Evolutionary conservation across 1,284 basidiomycete species (phyloP).

Genomic region (Ustilago crameri): DNA sequence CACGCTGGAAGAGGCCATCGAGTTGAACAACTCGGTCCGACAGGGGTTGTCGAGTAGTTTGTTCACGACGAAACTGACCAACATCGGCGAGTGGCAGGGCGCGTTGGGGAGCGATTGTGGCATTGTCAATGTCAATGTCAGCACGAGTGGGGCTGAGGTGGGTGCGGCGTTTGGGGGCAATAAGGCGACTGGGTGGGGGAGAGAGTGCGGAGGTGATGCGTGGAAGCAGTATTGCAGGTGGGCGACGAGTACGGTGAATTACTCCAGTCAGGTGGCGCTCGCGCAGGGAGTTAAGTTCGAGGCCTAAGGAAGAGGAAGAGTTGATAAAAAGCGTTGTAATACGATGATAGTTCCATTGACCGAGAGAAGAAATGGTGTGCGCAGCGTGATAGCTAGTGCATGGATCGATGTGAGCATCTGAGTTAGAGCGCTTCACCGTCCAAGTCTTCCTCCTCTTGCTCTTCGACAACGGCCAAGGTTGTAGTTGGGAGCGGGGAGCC

Average conservation of each 20-base stretch:
- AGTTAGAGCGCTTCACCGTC: conserved; percentile 30
- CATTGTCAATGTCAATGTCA: conserved; percentile 72
- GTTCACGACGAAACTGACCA: conserved; percentile 75
- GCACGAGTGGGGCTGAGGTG: conserved; percentile 93
- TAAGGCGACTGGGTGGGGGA: conserved; percentile 85
- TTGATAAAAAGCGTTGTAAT: no score
- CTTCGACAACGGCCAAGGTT: not conserved
- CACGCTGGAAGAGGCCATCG: conserved; percentile 87
- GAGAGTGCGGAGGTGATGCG: conserved; percentile 93
- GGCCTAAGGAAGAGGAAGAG: conserved; percentile 19
- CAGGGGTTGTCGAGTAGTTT: conserved; percentile 89
- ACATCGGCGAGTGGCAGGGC: conserved; percentile 55
- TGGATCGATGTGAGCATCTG: not conserved
- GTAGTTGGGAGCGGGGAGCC: no score
- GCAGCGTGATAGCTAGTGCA: not conserved
- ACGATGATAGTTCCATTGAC: no score
- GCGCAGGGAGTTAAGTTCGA: conserved; percentile 90
- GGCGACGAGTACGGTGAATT: conserved; percentile 91
- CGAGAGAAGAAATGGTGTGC: not conserved
- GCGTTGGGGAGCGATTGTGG: conserved; percentile 54
- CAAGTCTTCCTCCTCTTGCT: conserved; percentile 23
- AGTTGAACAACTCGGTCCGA: conserved; percentile 90
- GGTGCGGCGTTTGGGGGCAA: conserved; percentile 91
- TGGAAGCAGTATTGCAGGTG: conserved; percentile 80
- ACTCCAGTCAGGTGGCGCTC: conserved; percentile 84